Evolutionary conservation across 495 filamentous ascomycete genomes (phyloP).

Genomic region (Apiosordaria backusii): DNA sequence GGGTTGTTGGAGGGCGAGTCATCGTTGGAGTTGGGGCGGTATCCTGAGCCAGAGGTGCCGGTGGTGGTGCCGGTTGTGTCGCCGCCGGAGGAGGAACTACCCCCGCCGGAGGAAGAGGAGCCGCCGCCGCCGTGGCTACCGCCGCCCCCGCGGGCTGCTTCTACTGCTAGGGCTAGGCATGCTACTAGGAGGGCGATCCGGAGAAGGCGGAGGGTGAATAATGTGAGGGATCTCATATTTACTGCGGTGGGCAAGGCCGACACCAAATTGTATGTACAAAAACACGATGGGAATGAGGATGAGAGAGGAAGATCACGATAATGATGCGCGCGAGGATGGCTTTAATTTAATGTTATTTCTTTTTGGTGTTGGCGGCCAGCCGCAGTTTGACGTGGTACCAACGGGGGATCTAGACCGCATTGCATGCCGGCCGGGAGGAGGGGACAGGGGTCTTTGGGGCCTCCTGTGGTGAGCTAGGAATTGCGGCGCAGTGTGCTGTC

Average conservation of each 20-base stretch:
- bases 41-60: too few relatives aligned
- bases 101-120: neutral
- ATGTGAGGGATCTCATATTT: neutral
- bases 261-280: neutral
- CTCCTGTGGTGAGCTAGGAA: neutral
- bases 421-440: neutral
- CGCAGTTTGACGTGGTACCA: neutral
- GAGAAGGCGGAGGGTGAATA: neutral
- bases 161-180: neutral
- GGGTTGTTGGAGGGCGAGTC: neutral
- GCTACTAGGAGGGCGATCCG: neutral
- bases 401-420: neutral
- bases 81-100: neutral
- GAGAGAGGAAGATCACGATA: too few relatives aligned
- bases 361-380: too few relatives aligned
- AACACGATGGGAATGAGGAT: neutral
- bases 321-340: neutral
- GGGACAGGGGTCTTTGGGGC: neutral
- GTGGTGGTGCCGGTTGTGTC: too few relatives aligned
- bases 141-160: neutral
- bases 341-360: neutral
- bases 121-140: too few relatives aligned
- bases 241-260: too few relatives aligned
- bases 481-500: neutral
- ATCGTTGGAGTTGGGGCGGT: neutral